These are phyloP conservation scores for Lepidium didymum DNA, from an alignment of 345 rosid genomes.

Conservation along the genomic window DNA sequence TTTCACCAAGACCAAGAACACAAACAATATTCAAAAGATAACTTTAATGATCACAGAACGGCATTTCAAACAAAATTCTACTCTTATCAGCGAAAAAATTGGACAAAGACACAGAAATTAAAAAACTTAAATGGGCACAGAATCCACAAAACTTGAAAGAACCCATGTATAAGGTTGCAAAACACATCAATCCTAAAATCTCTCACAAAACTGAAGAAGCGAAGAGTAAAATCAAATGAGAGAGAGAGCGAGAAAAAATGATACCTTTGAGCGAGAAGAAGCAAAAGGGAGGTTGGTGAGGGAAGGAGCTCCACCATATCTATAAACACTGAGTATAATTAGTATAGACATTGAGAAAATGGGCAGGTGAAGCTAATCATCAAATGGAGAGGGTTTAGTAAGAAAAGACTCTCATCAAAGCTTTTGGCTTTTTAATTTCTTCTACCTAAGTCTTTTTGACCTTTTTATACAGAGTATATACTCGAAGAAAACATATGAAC, in stretches of 20 bases:
- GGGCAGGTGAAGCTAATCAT: slow-evolving; percentile 25
- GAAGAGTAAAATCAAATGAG: background rate
- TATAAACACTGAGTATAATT: background rate
- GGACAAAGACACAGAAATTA: background rate
- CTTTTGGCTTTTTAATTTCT: background rate
- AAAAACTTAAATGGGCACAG: background rate
- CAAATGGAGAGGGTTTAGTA: slow-evolving; percentile 10
- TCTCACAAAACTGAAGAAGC: slow-evolving; percentile 5
- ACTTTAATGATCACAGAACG: background rate
- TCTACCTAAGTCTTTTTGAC: slow-evolving; percentile 5
- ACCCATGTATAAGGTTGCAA: background rate
- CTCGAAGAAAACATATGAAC: background rate
- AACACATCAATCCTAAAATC: background rate
- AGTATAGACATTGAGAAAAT: background rate
- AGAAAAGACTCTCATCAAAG: background rate
- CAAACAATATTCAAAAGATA: background rate
- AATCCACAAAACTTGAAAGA: background rate
- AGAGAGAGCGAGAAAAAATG: background rate
- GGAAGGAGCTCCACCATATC: background rate
- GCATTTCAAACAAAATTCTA: background rate
- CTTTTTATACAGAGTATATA: background rate
- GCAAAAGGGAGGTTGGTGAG: slow-evolving; percentile 11
- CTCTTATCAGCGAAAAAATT: background rate
- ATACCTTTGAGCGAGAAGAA: slow-evolving; percentile 13
- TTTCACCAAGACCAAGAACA: background rate